Conservation (phyloP, 2,329 filamentous ascomycete species). For the Aspergillus sp. region DNA sequence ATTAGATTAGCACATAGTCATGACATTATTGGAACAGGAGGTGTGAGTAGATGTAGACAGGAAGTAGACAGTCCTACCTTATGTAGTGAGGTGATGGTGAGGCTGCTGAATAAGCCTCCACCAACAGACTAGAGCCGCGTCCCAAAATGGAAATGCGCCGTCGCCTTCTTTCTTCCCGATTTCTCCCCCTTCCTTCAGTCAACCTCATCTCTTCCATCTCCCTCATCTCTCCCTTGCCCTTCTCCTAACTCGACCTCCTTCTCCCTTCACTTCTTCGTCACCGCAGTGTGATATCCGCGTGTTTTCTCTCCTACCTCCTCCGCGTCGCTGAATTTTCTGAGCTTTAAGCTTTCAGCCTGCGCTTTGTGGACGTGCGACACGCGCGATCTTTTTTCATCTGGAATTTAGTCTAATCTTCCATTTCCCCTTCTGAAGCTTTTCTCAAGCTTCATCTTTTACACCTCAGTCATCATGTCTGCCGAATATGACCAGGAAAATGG, state of each 20-base stretch:
- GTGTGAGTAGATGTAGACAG: no score
- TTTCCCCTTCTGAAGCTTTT: slow-evolving; percentile 12
- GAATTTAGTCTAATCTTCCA: background rate
- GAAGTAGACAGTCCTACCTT: no score
- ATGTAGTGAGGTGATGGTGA: background rate
- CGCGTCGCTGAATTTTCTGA: slow-evolving; percentile 6
- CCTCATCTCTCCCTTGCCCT: slow-evolving; percentile 6
- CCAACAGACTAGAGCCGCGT: background rate
- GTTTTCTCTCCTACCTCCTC: background rate
- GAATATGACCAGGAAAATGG: slow-evolving; percentile 67
- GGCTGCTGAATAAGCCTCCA: background rate
- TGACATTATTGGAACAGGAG: no score
- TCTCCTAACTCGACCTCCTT: background rate
- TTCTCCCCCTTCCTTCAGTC: slow-evolving; percentile 19
- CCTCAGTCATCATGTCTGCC: slow-evolving; percentile 35
- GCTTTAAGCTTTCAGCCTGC: background rate
- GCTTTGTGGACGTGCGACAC: background rate
- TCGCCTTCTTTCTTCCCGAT: slow-evolving; percentile 11
- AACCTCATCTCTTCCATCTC: slow-evolving; percentile 14
- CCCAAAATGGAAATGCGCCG: background rate
- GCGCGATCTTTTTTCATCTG: background rate
- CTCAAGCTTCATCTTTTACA: slow-evolving; percentile 17
- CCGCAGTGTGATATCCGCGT: background rate
- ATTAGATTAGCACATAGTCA: no score
- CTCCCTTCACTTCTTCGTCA: background rate